These are phyloP conservation scores for Naganishia antarctica DNA, from an alignment of 768 basidiomycete genomes.

Conservation along the genomic window DNA sequence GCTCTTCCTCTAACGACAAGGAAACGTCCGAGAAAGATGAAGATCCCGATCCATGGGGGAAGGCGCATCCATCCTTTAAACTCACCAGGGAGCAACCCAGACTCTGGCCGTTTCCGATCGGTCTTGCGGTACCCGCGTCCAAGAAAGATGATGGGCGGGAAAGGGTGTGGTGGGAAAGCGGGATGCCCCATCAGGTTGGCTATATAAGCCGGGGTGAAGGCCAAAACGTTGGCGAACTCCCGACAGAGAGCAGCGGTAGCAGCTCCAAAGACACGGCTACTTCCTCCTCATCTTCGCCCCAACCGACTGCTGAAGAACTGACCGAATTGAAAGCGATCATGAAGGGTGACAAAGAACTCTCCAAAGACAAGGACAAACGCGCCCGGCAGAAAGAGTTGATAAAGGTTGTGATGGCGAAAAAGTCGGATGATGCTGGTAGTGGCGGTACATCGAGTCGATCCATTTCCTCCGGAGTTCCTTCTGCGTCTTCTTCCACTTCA, in stretches of 20 bases:
- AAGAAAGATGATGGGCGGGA: slow-evolving; percentile 2
- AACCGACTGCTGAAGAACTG: slow-evolving; percentile 1
- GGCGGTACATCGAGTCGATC: neutral
- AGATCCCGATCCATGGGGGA: slow-evolving; percentile 23
- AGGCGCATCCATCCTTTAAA: slow-evolving; percentile 18
- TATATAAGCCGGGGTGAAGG: slow-evolving; percentile 8
- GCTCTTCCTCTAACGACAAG: slow-evolving; percentile 1
- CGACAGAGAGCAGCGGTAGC: neutral
- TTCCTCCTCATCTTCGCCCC: neutral
- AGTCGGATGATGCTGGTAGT: neutral
- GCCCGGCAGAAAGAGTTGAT: slow-evolving; percentile 14
- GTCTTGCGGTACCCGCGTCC: neutral
- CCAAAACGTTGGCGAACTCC: neutral
- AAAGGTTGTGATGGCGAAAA: slow-evolving; percentile 12
- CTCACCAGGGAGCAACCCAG: slow-evolving; percentile 5
- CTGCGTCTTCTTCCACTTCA: neutral
- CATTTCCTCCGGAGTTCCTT: neutral
- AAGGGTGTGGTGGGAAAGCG: slow-evolving; percentile 26
- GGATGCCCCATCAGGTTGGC: slow-evolving; percentile 12
- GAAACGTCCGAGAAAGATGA: slow-evolving; percentile 3
- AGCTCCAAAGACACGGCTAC: neutral
- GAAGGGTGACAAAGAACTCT: slow-evolving; percentile 9
- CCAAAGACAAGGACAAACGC: slow-evolving; percentile 1
- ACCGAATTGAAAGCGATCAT: slow-evolving; percentile 5
- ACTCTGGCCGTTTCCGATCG: slow-evolving; percentile 25